These are phyloP conservation scores for Auriscalpium orientale DNA, from an alignment of 768 basidiomycete genomes.

Conservation along the genomic window DNA sequence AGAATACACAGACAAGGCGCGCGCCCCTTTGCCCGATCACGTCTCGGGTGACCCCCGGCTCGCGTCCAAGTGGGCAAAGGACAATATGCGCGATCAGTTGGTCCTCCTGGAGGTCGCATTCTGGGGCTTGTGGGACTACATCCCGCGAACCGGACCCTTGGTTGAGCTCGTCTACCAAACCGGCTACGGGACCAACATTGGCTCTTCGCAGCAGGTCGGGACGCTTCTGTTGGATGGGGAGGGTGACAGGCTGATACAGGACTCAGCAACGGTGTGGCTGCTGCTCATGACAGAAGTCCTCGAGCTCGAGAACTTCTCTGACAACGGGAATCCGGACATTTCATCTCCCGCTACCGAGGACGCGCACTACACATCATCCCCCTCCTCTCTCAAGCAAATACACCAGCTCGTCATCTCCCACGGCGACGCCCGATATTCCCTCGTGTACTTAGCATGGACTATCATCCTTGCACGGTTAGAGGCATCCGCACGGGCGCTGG, in stretches of 20 bases:
- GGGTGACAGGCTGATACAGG: slow-evolving; percentile 54
- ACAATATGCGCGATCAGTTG: slow-evolving; percentile 71
- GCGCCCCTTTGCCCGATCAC: slow-evolving; percentile 38
- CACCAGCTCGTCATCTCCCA: slow-evolving; percentile 61
- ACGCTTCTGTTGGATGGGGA: slow-evolving; percentile 70
- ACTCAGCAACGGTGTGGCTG: slow-evolving; percentile 71
- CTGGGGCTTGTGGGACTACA: slow-evolving; percentile 78
- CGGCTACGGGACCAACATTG: slow-evolving; percentile 58
- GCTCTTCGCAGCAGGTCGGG: slow-evolving; percentile 52
- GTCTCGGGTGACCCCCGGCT: slow-evolving; percentile 45
- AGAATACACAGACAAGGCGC: slow-evolving; percentile 52
- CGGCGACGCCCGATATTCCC: slow-evolving; percentile 54
- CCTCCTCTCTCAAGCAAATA: slow-evolving; percentile 53
- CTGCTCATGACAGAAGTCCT: slow-evolving; percentile 72
- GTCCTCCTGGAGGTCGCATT: slow-evolving; percentile 82
- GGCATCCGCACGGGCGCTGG: slow-evolving; percentile 35
- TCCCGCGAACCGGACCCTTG: slow-evolving; percentile 54
- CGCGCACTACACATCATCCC: slow-evolving; percentile 53
- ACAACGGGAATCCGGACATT: slow-evolving; percentile 43
- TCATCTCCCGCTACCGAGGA: slow-evolving; percentile 40
- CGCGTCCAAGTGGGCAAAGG: slow-evolving; percentile 65
- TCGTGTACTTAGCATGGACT: slow-evolving; percentile 78
- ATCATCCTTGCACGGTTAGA: slow-evolving; percentile 67
- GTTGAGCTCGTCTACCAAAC: slow-evolving; percentile 58
- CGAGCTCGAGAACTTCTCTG: slow-evolving; percentile 66